These are phyloP conservation scores for Moelleriella libera DNA, from an alignment of 2,329 filamentous ascomycete species.

Conservation along the genomic window DNA sequence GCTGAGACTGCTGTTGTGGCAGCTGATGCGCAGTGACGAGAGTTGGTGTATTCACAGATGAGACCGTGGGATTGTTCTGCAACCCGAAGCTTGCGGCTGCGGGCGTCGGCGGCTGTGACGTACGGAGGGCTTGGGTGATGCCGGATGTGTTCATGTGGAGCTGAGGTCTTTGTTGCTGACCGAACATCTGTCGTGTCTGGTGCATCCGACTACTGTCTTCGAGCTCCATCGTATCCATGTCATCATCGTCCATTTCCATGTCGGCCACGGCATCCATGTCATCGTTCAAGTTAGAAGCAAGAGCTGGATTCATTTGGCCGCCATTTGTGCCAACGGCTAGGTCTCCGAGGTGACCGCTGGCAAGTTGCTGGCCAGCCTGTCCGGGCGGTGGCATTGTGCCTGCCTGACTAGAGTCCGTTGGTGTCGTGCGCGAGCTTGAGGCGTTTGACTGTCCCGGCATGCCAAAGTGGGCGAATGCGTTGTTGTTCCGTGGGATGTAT, in stretches of 20 bases:
- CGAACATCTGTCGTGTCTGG: constrained; percentile 55
- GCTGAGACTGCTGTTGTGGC: constrained; percentile 41
- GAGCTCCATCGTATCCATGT: constrained; percentile 38
- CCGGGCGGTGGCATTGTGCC: constrained; percentile 11
- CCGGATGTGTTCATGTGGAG: constrained; percentile 72
- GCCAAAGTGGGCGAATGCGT: constrained; percentile 25
- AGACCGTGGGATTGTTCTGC: constrained; percentile 90
- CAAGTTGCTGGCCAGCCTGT: constrained; percentile 20
- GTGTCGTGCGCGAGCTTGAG: constrained; percentile 17
- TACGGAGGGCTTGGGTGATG: constrained; percentile 62
- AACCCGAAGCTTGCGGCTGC: constrained; percentile 63
- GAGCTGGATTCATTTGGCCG: constrained; percentile 26
- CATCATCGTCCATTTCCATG: constrained; percentile 60
- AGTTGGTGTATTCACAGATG: constrained; percentile 90
- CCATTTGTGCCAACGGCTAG: constrained; percentile 13
- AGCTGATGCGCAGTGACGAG: constrained; percentile 69
- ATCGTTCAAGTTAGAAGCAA: constrained; percentile 26
- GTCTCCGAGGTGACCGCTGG: constrained; percentile 22
- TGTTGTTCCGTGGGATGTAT: constrained; percentile 24
- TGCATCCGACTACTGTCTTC: constrained; percentile 52
- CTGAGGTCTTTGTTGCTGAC: constrained; percentile 50
- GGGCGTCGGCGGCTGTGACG: constrained; percentile 77
- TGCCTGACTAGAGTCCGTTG: constrained; percentile 14
- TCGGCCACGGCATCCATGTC: constrained; percentile 81
- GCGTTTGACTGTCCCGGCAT: constrained; percentile 17